Percentiles rank a stretch among this genome's conserved stretches.
These are phyloP conservation scores for Adansonia madagascariensis DNA, from an alignment of 441 rosid species.

Conservation along the genomic window DNA sequence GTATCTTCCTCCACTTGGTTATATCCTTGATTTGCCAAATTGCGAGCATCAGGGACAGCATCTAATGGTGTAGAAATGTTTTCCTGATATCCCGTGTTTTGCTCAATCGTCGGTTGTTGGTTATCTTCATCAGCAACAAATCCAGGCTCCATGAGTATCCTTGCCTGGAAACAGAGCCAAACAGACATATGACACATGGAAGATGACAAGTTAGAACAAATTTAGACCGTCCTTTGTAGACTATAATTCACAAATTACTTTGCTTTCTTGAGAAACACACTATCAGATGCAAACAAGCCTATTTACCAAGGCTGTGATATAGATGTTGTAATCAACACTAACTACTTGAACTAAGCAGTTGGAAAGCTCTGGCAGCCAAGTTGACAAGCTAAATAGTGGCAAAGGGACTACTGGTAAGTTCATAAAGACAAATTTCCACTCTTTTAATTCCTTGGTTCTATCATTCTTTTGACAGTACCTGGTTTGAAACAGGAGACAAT, in stretches of 20 bases:
- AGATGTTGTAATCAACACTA: constrained; percentile 1
- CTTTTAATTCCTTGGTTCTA: neutral
- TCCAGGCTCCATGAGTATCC: constrained; percentile 73
- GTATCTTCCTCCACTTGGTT: constrained; percentile 38
- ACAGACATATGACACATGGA: constrained; percentile 7
- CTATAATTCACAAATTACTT: neutral
- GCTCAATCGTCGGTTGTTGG: constrained; percentile 37
- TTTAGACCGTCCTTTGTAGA: neutral
- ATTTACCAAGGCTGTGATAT: neutral
- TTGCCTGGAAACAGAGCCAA: constrained; percentile 60
- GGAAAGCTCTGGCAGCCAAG: neutral
- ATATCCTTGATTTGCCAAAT: constrained; percentile 31
- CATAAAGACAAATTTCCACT: neutral
- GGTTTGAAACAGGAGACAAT: neutral
- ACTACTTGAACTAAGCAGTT: neutral
- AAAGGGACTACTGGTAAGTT: neutral
- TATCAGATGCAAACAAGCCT: neutral
- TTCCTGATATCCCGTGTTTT: constrained; percentile 39
- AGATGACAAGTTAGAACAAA: neutral
- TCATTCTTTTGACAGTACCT: neutral
- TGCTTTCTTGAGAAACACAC: neutral
- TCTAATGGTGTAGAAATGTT: constrained; percentile 39
- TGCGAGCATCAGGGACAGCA: constrained; percentile 42
- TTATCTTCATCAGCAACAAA: constrained; percentile 47
- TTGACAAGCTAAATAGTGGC: neutral